Evolutionary conservation across 495 filamentous ascomycete species (phyloP), one percentile per base, ranked within the genome.

Genomic region (Diplogelasinospora grovesii): DNA sequence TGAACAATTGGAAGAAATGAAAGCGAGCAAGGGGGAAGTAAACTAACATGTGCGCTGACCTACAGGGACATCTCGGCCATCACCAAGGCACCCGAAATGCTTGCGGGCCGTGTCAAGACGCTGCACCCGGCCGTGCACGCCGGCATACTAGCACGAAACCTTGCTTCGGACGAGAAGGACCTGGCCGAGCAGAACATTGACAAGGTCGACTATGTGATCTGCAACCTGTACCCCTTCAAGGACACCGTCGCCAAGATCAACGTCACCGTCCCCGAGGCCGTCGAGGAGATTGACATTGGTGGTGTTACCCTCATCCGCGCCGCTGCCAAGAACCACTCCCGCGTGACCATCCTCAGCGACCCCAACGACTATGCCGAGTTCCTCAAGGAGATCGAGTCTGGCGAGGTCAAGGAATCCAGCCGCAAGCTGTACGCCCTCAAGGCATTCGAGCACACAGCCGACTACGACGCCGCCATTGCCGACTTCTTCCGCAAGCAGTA

Each of bases 201-300:
- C 67, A 97, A 96, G 72, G 87, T 98, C 31, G 89, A 97, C 76
- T 98, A 83, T 57, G 89, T 97, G 45, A 83, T 97, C 55, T 97
- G 92, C 82, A 98, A 98, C 69, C 73, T 98, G 18, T 97, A 96
- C 63, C 89, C 89, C 9, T 97, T 98, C 78, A 94, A 95, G 73
- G 88, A 96, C 56, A 96, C 93, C 32, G 78, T 97, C 43, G 83
- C 89, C 43, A 93, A 95, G 72, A 79, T 92, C 70, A 94, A 95
- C 56, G 93, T 97, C 49, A 96, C 89, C 35, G 82, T 98, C 46
- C 75, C 83, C 16, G 92, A 98, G 65, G 92, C 92, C 33, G 90
- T 98, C 15, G 92, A 98, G 67, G 92, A 97, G 70, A 89, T 98
- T 45, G 92, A 98, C 70, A 94, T 98, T 56, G 90, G 89, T 43